A percentile compares a stretch with the other conserved stretches of the same genome.
Evolutionary conservation across 2,329 filamentous ascomycete genomes (phyloP).

Genomic region (Aspergillus proliferans): DNA sequence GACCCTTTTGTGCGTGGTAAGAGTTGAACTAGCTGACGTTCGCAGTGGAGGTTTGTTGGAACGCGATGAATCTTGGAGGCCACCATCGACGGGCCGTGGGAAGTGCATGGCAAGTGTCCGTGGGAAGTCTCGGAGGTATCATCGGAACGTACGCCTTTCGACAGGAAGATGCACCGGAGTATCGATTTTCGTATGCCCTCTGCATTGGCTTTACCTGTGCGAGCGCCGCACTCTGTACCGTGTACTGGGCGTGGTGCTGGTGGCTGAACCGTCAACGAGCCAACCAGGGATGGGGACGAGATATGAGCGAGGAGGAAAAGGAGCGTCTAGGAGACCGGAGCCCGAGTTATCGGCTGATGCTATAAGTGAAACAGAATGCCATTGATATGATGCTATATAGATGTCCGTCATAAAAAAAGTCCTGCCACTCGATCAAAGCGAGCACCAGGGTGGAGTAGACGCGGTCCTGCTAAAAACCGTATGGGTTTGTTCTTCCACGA

Average conservation of each 20-base stretch:
- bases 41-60: slow-evolving; percentile 43
- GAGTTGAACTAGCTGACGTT: background rate
- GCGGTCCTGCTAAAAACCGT: slow-evolving; percentile 46
- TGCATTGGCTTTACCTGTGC: slow-evolving; percentile 19
- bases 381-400: slow-evolving; percentile 1
- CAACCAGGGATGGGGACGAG: slow-evolving; percentile 13
- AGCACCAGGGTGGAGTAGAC: slow-evolving; percentile 46
- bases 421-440: slow-evolving; percentile 34
- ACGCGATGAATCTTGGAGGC: slow-evolving; percentile 50
- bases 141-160: slow-evolving; percentile 48
- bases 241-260: slow-evolving; percentile 17
- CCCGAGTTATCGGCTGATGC: slow-evolving; percentile 6
- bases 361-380: slow-evolving; percentile 1
- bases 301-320: slow-evolving; percentile 20
- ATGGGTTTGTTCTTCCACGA: slow-evolving; percentile 44
- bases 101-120: slow-evolving; percentile 45
- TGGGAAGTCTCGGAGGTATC: slow-evolving; percentile 47
- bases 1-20: background rate
- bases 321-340: slow-evolving; percentile 15
- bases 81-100: slow-evolving; percentile 47
- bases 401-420: slow-evolving; percentile 42
- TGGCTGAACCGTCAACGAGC: slow-evolving; percentile 21
- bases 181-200: slow-evolving; percentile 19
- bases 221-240: slow-evolving; percentile 13
- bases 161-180: slow-evolving; percentile 23